Evolutionary conservation across 1,284 basidiomycete genomes (phyloP), one percentile per base, ranked within the genome.

Genomic region (Microbotryum scabiosae): DNA sequence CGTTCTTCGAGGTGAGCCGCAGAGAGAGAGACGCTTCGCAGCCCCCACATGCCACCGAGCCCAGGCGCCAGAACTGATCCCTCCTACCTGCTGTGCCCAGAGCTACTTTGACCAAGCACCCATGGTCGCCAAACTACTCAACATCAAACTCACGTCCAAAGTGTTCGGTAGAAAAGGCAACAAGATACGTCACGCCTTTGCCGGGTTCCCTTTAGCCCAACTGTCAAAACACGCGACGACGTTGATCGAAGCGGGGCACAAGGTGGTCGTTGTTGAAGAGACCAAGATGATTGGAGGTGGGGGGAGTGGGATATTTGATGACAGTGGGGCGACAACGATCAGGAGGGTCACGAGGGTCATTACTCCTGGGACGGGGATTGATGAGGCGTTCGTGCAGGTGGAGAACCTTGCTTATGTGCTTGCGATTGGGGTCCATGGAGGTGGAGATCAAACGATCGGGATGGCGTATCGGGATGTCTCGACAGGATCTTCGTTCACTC

Each of bases 391-490:
- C 76, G 74, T 94, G 56, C 85, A 87, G 63, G 84, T 83, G 18
- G 85, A 84, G 67, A 86, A 90, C 74, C 91, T 90, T 72, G 91
- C 93, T 70, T 96, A 88, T 71, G 80, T 97, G 43, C 81, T 96
- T 26, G 82, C 90, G 9, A 78, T 93, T 49, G 77, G 78, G n/a
- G 44, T 75, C 5, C 28, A 52, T 36, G 54, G 46, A 25, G 12
- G 32, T 25, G 49, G 54, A 26, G 26, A 28, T 7, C n/a, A 43
- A 14, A 55, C 69, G 30, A 65, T 82, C 57, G 87, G 86, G 4
- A 76, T 96, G 36, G 90, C 91, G 3, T 96, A 91, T 85, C 90
- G 90, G 30, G 93, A 97, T 73, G 83, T 93, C n/a, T 92, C 91
- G 5, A 96, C 92, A 0, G 91, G 92, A 63, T 89, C 93, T 71